Conservation (phyloP, 352 stramenopile genomes). For the Globisporangium spinosum region DNA sequence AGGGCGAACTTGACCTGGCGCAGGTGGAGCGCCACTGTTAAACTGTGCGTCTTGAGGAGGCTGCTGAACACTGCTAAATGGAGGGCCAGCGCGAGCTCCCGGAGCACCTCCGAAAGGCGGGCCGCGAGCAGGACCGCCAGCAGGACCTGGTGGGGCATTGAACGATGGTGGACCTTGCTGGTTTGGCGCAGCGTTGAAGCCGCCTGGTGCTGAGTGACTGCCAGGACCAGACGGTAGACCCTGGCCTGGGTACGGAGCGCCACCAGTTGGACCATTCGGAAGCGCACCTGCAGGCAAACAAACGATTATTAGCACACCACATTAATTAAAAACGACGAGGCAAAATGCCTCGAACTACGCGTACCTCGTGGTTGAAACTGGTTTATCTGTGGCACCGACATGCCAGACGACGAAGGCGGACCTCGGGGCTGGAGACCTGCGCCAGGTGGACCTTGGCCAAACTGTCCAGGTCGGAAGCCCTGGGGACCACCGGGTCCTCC, state of each 20-base stretch:
- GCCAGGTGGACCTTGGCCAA: slow-evolving; percentile 18
- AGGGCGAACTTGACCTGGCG: slow-evolving; percentile 4
- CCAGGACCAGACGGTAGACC: slow-evolving; percentile 13
- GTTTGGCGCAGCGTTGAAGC: slow-evolving; percentile 13
- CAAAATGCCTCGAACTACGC: background rate
- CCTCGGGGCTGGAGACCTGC: slow-evolving; percentile 12
- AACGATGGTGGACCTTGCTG: slow-evolving; percentile 15
- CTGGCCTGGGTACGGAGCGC: slow-evolving; percentile 24
- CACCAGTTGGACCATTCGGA: slow-evolving; percentile 25
- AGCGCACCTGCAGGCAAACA: slow-evolving; percentile 9
- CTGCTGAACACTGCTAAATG: slow-evolving; percentile 18
- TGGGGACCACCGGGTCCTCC: slow-evolving; percentile 9
- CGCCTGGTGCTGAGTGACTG: slow-evolving; percentile 11
- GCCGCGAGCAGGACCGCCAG: slow-evolving; percentile 17
- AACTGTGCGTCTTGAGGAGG: slow-evolving; percentile 7
- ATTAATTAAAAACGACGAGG: background rate
- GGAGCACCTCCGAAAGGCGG: slow-evolving; percentile 10
- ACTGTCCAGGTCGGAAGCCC: slow-evolving; percentile 23
- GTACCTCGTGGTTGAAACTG: slow-evolving; percentile 36
- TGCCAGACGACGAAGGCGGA: slow-evolving; percentile 35
- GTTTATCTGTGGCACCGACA: slow-evolving; percentile 34
- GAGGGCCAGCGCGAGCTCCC: slow-evolving; percentile 12
- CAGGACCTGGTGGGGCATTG: slow-evolving; percentile 16
- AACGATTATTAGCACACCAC: background rate
- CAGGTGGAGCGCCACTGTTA: slow-evolving; percentile 6